phyloP scores from a whole-genome alignment of 495 filamentous ascomycete species.

The Talaromyces proteolyticus region DNA sequence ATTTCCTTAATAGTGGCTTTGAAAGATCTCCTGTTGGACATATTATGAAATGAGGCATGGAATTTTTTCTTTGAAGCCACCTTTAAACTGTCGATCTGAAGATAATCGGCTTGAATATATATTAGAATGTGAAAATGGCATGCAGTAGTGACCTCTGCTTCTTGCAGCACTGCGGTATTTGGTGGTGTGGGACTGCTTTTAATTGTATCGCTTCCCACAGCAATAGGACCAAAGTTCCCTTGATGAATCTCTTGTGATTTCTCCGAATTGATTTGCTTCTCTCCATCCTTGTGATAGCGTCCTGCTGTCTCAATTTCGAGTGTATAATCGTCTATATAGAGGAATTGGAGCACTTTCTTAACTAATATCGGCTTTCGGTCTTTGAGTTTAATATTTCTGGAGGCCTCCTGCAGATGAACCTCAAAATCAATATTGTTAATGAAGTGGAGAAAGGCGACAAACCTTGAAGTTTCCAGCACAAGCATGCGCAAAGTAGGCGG shows the following conservation, averaged over 20 bases:
- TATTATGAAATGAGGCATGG: neutral
- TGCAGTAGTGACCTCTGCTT: neutral
- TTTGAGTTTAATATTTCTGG: neutral
- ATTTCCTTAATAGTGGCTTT: neutral
- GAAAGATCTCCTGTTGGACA: neutral
- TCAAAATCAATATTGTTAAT: neutral
- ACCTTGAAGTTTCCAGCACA: conserved; percentile 22
- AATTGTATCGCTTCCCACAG: too few relatives aligned
- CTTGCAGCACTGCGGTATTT: neutral
- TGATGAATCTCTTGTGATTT: neutral
- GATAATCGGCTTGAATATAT: conserved; percentile 1
- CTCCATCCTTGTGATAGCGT: too few relatives aligned
- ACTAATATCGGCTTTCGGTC: conserved; percentile 8
- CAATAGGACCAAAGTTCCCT: too few relatives aligned
- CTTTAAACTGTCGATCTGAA: neutral
- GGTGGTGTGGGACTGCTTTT: too few relatives aligned
- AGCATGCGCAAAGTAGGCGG: conserved; percentile 20
- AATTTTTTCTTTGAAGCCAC: neutral
- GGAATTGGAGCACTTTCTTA: conserved; percentile 13
- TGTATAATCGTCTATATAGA: conserved; percentile 16
- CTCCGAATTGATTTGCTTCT: neutral
- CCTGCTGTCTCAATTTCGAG: neutral
- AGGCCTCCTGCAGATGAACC: neutral
- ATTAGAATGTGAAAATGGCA: neutral
- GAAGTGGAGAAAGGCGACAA: neutral